Evolutionary conservation across 495 filamentous ascomycete species (phyloP), one percentile per base, ranked within the genome.

Genomic region (Cryomyces minteri): DNA sequence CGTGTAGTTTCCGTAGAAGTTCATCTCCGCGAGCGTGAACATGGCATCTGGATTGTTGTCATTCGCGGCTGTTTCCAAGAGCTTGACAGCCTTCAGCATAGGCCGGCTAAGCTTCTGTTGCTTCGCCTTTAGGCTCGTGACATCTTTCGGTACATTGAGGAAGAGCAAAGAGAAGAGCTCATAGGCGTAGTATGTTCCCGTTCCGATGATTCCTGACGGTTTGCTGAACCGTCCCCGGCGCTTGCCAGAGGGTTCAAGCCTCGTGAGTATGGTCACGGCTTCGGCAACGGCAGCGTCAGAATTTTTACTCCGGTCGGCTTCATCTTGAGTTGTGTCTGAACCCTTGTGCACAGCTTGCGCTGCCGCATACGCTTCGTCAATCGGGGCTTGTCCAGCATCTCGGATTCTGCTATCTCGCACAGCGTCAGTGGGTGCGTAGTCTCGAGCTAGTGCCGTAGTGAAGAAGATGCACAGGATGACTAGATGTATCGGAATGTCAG

Each of bases 1-100:
- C 5, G 85, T 78, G 62, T 75, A 96, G 61, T 95, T 94, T 60
- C 90, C 92, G 58, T 90, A 85, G 61, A 95, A 94, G 60, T 87
- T 94, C 77, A 96, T 81, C 62, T 96, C 84, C 32, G 84, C 92
- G 12, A 99, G 67, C 12, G 93, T 67, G 58, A 80, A 94, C 41
- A 95, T 78, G 28, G 92, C 92, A 61, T 96, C 90, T 3, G 84
- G 67, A 55, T 90, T 82, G 45, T 80, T 78, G 48, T 79, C 65
- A 29, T 74, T 63, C 31, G 84, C 83, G 25, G 92, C 84, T 36
- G 74, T 67, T 54, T 84, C 72, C 45, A 99, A 68, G 40, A 88
- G 69, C 43, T 70, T 68, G 34, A 93, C 80, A 1, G 84, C 87
- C 46, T 55, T 48, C 4, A 49, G 39, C 5, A 66, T 57, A 4